Percentiles rank a stretch among this genome's conserved stretches.
Conservation (phyloP, 805 yeast genomes). For the Sugiyamaella lignohabitans region DNA sequence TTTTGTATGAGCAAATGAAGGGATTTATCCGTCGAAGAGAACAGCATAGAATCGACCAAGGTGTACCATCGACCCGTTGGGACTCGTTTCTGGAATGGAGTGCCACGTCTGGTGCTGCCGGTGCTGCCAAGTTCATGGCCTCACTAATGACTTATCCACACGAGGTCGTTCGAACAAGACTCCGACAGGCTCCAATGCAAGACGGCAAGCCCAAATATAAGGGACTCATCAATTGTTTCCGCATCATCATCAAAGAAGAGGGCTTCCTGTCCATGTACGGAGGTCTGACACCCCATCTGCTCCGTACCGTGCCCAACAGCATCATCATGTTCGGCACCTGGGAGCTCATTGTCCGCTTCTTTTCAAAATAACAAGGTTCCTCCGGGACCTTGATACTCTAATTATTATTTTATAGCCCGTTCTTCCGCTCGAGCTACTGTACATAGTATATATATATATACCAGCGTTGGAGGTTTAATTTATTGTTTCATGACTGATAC, state of each 20-base stretch:
- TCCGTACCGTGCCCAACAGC: conserved; percentile 96
- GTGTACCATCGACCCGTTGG: conserved; percentile 34
- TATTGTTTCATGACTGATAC: too few species aligned
- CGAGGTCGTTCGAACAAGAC: conserved; percentile 91
- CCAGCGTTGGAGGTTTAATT: too few species aligned
- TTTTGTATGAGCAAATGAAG: conserved; percentile 92
- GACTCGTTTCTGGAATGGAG: conserved; percentile 83
- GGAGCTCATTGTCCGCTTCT: conserved; percentile 55
- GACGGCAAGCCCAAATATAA: conserved; percentile 81
- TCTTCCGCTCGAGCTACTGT: not conserved
- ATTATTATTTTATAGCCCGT: not conserved
- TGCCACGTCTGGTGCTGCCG: conserved; percentile 96
- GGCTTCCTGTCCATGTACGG: conserved; percentile 93
- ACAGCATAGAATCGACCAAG: conserved; percentile 34
- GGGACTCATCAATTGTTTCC: conserved; percentile 83
- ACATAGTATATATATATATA: too few species aligned
- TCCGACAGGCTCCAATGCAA: conserved; percentile 86
- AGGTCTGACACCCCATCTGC: conserved; percentile 92
- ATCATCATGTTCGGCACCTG: conserved; percentile 99
- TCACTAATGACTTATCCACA: conserved; percentile 93
- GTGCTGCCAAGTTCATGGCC: conserved; percentile 90
- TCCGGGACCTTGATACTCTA: not conserved
- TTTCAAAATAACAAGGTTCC: conserved; percentile 8
- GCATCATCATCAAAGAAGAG: conserved; percentile 80
- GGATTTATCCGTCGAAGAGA: conserved; percentile 50